phyloP scores from a whole-genome alignment of 495 filamentous ascomycete species.

The Hypomontagnella submonticulosa region DNA sequence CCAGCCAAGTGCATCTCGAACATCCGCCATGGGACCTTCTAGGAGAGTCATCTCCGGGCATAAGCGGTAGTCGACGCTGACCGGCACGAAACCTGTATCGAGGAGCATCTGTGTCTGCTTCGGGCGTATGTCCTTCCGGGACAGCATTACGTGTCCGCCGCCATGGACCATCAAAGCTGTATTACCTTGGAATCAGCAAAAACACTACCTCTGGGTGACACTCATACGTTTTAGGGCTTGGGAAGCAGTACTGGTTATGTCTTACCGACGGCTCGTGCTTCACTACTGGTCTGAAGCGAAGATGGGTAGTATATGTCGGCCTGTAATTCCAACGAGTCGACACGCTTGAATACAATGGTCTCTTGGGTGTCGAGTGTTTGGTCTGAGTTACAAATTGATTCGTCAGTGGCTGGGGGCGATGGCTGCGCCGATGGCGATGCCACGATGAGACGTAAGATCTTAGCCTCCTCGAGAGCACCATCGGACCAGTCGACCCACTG shows the following conservation, averaged over 20 bases:
- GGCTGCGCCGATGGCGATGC: constrained; percentile 17
- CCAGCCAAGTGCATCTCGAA: constrained; percentile 60
- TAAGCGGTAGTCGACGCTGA: constrained; percentile 67
- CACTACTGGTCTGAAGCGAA: constrained; percentile 9
- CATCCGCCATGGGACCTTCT: constrained; percentile 65
- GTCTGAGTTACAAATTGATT: neutral
- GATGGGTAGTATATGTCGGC: constrained; percentile 62
- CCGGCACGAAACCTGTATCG: constrained; percentile 58
- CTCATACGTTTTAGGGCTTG: too few relatives aligned
- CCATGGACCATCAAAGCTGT: constrained; percentile 70
- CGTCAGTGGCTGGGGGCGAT: neutral
- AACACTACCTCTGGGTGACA: neutral
- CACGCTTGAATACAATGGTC: constrained; percentile 51
- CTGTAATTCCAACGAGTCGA: constrained; percentile 42
- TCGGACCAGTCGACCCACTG: constrained; percentile 59
- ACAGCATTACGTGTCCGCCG: constrained; percentile 62
- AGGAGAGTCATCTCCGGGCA: constrained; percentile 62
- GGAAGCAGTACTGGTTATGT: neutral
- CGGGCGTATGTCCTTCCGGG: constrained; percentile 57
- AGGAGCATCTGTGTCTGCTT: constrained; percentile 56
- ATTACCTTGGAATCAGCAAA: constrained; percentile 6
- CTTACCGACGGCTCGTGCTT: constrained; percentile 26
- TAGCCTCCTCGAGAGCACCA: constrained; percentile 48
- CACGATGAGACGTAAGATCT: constrained; percentile 46
- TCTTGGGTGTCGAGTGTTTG: constrained; percentile 33